Percentiles rank a stretch among this genome's conserved stretches.
Evolutionary conservation across 148 eudicot genomes (phyloP).

Genomic region (Euryodendron excelsum): DNA sequence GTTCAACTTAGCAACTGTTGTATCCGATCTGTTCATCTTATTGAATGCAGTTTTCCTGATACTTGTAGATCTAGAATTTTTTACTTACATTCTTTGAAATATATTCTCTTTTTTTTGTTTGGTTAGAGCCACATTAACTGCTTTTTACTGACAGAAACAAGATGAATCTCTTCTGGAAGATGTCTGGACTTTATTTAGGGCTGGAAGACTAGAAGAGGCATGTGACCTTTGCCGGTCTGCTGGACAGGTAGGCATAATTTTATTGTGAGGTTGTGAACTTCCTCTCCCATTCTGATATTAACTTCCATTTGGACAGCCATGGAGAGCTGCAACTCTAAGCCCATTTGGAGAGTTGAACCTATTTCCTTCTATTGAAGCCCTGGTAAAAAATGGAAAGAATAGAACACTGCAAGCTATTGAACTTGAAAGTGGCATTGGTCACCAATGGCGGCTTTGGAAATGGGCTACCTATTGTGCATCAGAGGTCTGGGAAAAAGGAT

Average conservation of each 20-base stretch:
- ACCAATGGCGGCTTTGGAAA: slow-evolving; percentile 92
- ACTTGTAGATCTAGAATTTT: neutral
- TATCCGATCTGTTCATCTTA: neutral
- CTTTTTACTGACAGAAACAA: slow-evolving; percentile 59
- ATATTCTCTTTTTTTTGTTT: slow-evolving; percentile 26
- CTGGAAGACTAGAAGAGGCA: slow-evolving; percentile 92
- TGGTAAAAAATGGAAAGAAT: slow-evolving; percentile 76
- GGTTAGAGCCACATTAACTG: neutral
- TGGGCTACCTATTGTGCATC: slow-evolving; percentile 97
- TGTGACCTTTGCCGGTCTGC: slow-evolving; percentile 93
- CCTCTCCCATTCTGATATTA: slow-evolving; percentile 17
- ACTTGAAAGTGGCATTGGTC: slow-evolving; percentile 81
- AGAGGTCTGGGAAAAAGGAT: slow-evolving; percentile 49
- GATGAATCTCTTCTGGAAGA: slow-evolving; percentile 96
- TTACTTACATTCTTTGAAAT: no score
- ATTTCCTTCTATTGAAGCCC: slow-evolving; percentile 50
- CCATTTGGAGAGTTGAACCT: slow-evolving; percentile 77
- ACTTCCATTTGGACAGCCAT: slow-evolving; percentile 57
- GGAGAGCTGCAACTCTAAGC: slow-evolving; percentile 85
- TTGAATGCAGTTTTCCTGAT: slow-evolving; percentile 4
- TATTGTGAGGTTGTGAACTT: slow-evolving; percentile 1
- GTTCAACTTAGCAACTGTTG: neutral
- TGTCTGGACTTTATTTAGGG: slow-evolving; percentile 84
- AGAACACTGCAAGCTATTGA: slow-evolving; percentile 89
- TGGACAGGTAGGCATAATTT: slow-evolving; percentile 76